A percentile compares a stretch with the other conserved stretches of the same genome.
These are phyloP conservation scores for Hypoxylon sp. DNA, from an alignment of 2,329 filamentous ascomycete genomes.

Conservation along the genomic window DNA sequence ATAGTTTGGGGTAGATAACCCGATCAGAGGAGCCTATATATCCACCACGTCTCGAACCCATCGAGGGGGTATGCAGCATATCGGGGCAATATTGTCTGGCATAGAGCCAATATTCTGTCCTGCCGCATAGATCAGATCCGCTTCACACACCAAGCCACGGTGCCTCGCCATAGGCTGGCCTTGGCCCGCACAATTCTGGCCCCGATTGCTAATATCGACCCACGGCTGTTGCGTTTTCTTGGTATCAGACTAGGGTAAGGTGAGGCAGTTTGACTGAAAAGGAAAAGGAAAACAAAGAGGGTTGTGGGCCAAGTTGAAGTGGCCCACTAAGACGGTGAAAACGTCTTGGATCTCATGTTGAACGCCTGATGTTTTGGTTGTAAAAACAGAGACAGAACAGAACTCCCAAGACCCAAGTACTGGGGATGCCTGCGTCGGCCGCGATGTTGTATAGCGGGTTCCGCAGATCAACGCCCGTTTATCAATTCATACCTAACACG, in stretches of 20 bases:
- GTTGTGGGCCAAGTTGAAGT: conserved; percentile 76
- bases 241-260: conserved; percentile 15
- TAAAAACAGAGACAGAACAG: conserved; percentile 85
- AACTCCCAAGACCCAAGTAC: conserved; percentile 75
- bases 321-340: conserved; percentile 70
- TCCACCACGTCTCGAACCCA: conserved; percentile 15
- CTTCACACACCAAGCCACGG: conserved; percentile 16
- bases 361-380: conserved; percentile 87
- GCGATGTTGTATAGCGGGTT: conserved; percentile 82
- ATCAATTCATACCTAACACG: conserved; percentile 52
- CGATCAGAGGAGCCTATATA: conserved; percentile 17
- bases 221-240: not conserved
- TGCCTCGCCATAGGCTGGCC: conserved; percentile 11
- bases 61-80: conserved; percentile 13
- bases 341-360: conserved; percentile 81
- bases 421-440: conserved; percentile 63
- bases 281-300: conserved; percentile 51
- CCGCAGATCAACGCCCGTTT: conserved; percentile 55
- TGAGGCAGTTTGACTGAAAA: conserved; percentile 32
- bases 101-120: conserved; percentile 16
- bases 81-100: conserved; percentile 19
- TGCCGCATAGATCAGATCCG: conserved; percentile 29
- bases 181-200: conserved; percentile 9
- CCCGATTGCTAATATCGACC: conserved; percentile 14
- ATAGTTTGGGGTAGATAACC: conserved; percentile 2